Percentiles rank a stretch among this genome's conserved stretches.
Evolutionary conservation across 441 rosid species (phyloP).

Genomic region (Adansonia madagascariensis): DNA sequence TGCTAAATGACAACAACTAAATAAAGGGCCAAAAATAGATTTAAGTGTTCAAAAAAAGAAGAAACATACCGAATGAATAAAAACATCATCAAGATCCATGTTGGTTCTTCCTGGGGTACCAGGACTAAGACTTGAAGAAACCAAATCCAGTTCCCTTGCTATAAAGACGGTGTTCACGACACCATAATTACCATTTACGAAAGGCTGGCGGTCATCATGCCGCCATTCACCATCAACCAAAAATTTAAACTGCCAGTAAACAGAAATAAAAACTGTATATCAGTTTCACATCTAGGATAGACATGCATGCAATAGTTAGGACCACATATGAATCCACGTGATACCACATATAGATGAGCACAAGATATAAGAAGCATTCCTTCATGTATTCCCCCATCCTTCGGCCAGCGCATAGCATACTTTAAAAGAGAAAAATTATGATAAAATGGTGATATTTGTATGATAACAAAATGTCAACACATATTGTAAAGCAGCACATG

Average conservation of each 20-base stretch:
- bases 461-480: background rate
- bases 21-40: too few species aligned
- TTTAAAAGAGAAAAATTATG: background rate
- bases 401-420: background rate
- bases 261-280: conserved; percentile 18
- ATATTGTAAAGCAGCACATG: background rate
- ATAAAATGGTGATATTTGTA: background rate
- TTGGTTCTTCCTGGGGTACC: conserved; percentile 45
- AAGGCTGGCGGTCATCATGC: conserved; percentile 65
- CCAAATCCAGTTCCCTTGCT: conserved; percentile 47
- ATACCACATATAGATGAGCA: background rate
- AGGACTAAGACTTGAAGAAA: conserved; percentile 43
- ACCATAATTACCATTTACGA: conserved; percentile 63
- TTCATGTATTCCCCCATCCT: background rate
- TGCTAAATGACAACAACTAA: background rate
- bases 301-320: background rate
- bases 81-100: conserved; percentile 82
- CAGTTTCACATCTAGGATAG: too few species aligned
- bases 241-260: conserved; percentile 64
- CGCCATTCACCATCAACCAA: conserved; percentile 71
- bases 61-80: conserved; percentile 47
- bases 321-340: background rate
- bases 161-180: conserved; percentile 65
- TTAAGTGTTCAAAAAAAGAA: background rate
- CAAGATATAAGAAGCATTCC: background rate